Base-by-base conservation (phyloP, 441 rosid genomes). In the Isatis lusitanica region DNA sequence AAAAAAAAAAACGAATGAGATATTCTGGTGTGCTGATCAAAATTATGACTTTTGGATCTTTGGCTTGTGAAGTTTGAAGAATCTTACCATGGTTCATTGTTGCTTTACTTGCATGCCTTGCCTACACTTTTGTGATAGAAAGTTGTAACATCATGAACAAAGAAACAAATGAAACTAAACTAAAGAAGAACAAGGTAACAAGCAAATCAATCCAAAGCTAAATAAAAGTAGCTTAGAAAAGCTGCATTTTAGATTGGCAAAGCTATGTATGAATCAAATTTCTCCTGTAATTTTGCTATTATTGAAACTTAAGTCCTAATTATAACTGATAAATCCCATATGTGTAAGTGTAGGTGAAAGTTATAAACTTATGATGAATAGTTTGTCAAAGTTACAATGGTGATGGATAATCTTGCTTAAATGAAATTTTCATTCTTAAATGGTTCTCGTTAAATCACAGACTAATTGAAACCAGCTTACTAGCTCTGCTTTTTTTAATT, bases 1-100 rank as follows among this genome's bases (percentile, higher is more conserved):
- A 58, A 42, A 48, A 46, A 59, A 62, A 13, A 18, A 17, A 18
- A 3, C 0, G 6, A 0, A 75, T 36, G 71, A 70, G 63, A 48
- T 70, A 67, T 40, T 60, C 56, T 52, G 59, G 35, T 75, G 51
- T 76, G 60, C 38, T 68, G 6, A 61, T 75, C 17, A 48, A 48
- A 40, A 63, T 18, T 40, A 50, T 16, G 40, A 17, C 53, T n/a
- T 21, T 65, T 57, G 16, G 9, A 40, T 58, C 24, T 68, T 47
- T 67, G 17, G 72, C 51, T 66, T 42, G 11, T 40, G 13, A 47
- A 38, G 65, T 57, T 57, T 57, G 6, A 57, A 68, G 33, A 58
- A 46, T 69, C 38, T 69, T 44, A 33, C 46, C 15, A 15, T 68
- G 47, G 6, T 28, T 52, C 10, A 13, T 36, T 21, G n/a, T 9